Percentiles rank a stretch among this genome's conserved stretches.
Evolutionary conservation across 192 early-diverging fungal genomes (phyloP).

Genomic region (Blastocladiella britannica): DNA sequence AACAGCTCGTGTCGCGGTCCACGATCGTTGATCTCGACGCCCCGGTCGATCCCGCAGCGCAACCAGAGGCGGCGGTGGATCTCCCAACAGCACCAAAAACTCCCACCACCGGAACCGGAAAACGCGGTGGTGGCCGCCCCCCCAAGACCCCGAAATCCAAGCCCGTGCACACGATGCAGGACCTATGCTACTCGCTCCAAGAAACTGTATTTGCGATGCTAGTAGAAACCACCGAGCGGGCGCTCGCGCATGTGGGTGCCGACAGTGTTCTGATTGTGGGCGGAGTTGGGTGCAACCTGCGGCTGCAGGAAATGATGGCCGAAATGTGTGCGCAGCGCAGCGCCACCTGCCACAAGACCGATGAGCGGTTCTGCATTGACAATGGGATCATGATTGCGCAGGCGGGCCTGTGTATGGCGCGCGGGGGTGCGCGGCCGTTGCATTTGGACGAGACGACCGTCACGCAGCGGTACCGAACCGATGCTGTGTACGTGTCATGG

Average conservation of each 20-base stretch:
- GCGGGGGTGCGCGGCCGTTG: constrained; percentile 58
- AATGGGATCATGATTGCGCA: constrained; percentile 99
- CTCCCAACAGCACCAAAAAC: too few relatives aligned
- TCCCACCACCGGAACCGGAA: background rate
- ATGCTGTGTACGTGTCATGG: constrained; percentile 68
- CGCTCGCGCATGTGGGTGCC: constrained; percentile 92
- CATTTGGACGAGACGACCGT: constrained; percentile 51
- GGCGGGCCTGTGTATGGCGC: constrained; percentile 69
- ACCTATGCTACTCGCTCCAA: constrained; percentile 93
- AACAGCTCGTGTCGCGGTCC: constrained; percentile 38
- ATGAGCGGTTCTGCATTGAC: constrained; percentile 96
- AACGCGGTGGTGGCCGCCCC: background rate
- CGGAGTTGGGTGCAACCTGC: constrained; percentile 86
- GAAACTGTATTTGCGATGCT: constrained; percentile 98
- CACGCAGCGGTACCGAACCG: constrained; percentile 84
- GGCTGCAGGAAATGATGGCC: constrained; percentile 96
- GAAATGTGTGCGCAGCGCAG: constrained; percentile 74
- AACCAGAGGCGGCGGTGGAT: constrained; percentile 3
- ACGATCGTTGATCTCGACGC: background rate
- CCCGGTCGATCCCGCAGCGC: too few relatives aligned
- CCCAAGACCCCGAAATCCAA: background rate
- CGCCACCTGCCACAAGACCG: constrained; percentile 81
- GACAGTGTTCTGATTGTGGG: constrained; percentile 85
- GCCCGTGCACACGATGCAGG: constrained; percentile 42
- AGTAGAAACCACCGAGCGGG: constrained; percentile 95